Base-by-base conservation (phyloP, 1,284 basidiomycete species). In the Takashimella koratensis region DNA sequence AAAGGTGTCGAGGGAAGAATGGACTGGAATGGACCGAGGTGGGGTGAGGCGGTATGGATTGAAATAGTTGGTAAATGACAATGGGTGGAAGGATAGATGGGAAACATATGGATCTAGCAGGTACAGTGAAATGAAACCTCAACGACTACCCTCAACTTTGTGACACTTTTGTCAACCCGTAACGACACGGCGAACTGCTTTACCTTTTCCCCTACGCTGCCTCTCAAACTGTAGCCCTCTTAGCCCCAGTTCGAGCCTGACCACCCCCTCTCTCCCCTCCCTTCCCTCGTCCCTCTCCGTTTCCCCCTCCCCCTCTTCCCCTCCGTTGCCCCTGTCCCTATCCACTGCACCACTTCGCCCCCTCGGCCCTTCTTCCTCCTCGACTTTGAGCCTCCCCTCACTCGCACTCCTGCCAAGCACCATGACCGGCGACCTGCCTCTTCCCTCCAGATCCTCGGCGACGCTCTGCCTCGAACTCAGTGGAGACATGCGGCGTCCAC, bases 161-260 rank as follows among this genome's bases (percentile, higher is more conserved):
- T n/a, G n/a, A n/a, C n/a, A n/a, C n/a, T n/a, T n/a, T n/a, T n/a
- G n/a, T n/a, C n/a, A n/a, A n/a, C n/a, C n/a, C n/a, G n/a, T n/a
- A n/a, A n/a, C n/a, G n/a, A n/a, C n/a, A n/a, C n/a, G n/a, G n/a
- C n/a, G n/a, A n/a, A n/a, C n/a, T 48, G 46, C 26, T 48, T 39
- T 21, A 48, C 39, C 20, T 43, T 43, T 41, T 49, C 26, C 46
- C 22, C 27, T 36, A 36, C 10, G 30, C 16, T 16, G 30, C 8
- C 16, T 16, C 30, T 8, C 30, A 36, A 36, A 36, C 16, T 36
- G 30, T 36, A 53, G 36, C 21, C 51, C 57, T 36, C 54, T 53
- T 25, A 56, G 23, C 11, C 58, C 54, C 16, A 59, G 24, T 4
- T 59, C 54, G 6, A 48, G 16, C 27, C 40, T 52, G 5, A 53